A percentile compares a stretch with the other conserved stretches of the same genome.
phyloP scores from a whole-genome alignment of 257 asterid genomes.

The Echites panduratus region DNA sequence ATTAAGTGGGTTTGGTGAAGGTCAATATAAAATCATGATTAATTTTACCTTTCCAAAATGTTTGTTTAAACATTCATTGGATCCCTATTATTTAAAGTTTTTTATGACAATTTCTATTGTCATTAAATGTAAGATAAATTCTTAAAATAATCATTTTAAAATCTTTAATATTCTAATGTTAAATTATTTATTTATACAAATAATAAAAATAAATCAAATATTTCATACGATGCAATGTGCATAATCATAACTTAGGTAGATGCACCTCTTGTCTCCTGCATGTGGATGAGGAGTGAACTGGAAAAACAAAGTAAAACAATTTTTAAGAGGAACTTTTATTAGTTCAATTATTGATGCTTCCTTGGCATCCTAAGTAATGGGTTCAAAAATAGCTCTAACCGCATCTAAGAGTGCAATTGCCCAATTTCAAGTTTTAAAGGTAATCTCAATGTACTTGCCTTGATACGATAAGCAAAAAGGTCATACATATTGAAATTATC shows the following conservation, averaged over 20 bases:
- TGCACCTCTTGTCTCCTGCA: slow-evolving; percentile 98
- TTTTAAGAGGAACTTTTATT: slow-evolving; percentile 13
- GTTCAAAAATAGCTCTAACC: neutral
- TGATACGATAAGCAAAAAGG: slow-evolving; percentile 90
- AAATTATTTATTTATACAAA: too few species aligned
- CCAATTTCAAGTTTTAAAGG: slow-evolving; percentile 5
- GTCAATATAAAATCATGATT: too few species aligned
- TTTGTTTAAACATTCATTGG: too few species aligned
- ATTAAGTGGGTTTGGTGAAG: too few species aligned
- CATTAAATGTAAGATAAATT: too few species aligned
- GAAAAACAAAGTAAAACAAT: slow-evolving; percentile 21
- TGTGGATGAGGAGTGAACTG: slow-evolving; percentile 99
- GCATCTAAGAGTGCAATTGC: neutral
- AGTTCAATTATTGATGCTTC: neutral
- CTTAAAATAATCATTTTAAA: too few species aligned
- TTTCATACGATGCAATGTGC: slow-evolving; percentile 94
- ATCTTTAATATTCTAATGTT: too few species aligned
- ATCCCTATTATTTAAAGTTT: too few species aligned
- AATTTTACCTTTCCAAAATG: too few species aligned
- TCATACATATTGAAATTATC: slow-evolving; percentile 94
- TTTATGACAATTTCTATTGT: too few species aligned
- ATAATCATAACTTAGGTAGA: slow-evolving; percentile 94
- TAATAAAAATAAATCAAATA: too few species aligned
- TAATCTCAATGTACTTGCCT: slow-evolving; percentile 41
- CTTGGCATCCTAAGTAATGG: neutral